These are phyloP conservation scores for Candida sp. DNA, from an alignment of 1,139 yeast genomes.

Conservation along the genomic window DNA sequence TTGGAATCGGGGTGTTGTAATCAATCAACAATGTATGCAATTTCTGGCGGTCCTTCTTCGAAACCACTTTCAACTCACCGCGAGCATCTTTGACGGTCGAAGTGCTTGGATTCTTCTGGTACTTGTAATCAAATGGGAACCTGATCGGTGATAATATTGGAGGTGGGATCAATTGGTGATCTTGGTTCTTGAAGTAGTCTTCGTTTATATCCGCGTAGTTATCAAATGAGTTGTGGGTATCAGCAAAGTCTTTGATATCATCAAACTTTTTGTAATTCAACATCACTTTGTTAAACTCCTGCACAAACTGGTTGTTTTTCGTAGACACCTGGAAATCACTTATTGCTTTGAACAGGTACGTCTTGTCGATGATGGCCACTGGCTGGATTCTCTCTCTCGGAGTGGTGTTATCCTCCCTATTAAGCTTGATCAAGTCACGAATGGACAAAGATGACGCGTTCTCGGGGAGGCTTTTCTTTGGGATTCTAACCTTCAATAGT, in stretches of 20 bases:
- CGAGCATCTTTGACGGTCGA: conserved; percentile 64
- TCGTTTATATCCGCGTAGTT: conserved; percentile 35
- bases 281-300: conserved; percentile 30
- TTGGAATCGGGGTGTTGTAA: conserved; percentile 31
- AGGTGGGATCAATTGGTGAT: conserved; percentile 83
- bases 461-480: conserved; percentile 54
- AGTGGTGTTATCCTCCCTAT: conserved; percentile 16
- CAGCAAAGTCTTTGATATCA: conserved; percentile 47
- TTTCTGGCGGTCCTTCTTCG: conserved; percentile 40
- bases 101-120: conserved; percentile 51
- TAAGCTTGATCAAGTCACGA: conserved; percentile 48
- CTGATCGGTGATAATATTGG: conserved; percentile 79
- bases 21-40: conserved; percentile 52
- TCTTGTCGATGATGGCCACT: conserved; percentile 69
- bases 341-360: conserved; percentile 82
- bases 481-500: conserved; percentile 70
- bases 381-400: conserved; percentile 54
- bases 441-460: conserved; percentile 51
- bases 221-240: conserved; percentile 36
- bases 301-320: conserved; percentile 54
- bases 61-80: conserved; percentile 52
- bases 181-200: conserved; percentile 20
- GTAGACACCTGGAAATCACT: conserved; percentile 86
- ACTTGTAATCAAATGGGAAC: conserved; percentile 69
- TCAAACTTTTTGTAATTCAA: conserved; percentile 31